Evolutionary conservation across 345 rosid genomes (phyloP).

Genomic region (Rhodamnia argentea): DNA sequence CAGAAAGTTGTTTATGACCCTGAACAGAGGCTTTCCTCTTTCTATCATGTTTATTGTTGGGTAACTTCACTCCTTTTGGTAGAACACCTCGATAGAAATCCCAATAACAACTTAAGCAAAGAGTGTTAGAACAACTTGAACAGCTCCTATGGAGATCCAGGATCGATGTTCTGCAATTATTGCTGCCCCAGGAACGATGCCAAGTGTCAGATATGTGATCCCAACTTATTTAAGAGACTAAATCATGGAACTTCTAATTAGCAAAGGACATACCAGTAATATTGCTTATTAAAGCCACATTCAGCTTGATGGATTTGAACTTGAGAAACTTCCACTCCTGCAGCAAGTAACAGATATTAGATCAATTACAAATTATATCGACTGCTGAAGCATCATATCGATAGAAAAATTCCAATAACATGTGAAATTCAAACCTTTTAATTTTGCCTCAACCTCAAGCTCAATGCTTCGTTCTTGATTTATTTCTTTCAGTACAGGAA

Average conservation of each 20-base stretch:
- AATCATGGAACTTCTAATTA: background rate
- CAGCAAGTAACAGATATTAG: background rate
- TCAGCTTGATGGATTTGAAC: conserved; percentile 34
- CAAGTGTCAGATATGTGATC: background rate
- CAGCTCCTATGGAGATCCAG: conserved; percentile 63
- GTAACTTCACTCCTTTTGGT: conserved; percentile 25
- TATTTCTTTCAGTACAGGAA: conserved; percentile 73
- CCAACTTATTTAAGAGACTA: background rate
- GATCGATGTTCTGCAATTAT: conserved; percentile 41
- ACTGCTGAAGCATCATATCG: background rate
- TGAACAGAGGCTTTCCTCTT: conserved; percentile 18
- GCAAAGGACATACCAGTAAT: conserved; percentile 41
- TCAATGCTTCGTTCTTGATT: conserved; percentile 51
- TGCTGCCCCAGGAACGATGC: conserved; percentile 21
- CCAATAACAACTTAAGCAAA: conserved; percentile 56
- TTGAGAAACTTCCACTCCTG: conserved; percentile 46
- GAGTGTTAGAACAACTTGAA: conserved; percentile 49
- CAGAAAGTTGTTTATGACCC: conserved; percentile 11
- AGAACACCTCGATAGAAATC: conserved; percentile 33
- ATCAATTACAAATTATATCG: background rate
- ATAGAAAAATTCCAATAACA: background rate
- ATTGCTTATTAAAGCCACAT: conserved; percentile 29
- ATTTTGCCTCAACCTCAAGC: conserved; percentile 56
- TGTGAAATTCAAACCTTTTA: conserved; percentile 32
- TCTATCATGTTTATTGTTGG: conserved; percentile 17